Evolutionary conservation across 257 asterid species (phyloP).

Genomic region (Solanum rostratum): DNA sequence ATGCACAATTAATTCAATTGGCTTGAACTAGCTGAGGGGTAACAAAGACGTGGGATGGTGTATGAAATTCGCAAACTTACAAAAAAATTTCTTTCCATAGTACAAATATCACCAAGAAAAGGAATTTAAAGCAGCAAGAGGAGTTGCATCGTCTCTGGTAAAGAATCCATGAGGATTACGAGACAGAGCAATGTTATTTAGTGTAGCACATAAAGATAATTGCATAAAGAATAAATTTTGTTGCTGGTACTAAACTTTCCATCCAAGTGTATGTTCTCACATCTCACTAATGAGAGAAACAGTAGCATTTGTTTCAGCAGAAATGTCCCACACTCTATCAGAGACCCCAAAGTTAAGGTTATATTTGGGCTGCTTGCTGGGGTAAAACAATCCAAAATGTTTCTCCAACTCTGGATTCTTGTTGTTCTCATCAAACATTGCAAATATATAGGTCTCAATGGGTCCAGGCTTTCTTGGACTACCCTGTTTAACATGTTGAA

Average conservation of each 20-base stretch:
- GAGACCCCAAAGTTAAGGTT: background rate
- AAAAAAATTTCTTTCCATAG: background rate
- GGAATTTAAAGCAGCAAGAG: background rate
- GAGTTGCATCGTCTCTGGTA: background rate
- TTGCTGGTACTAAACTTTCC: background rate
- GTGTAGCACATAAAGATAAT: background rate
- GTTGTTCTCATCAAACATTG: background rate
- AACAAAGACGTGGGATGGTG: background rate
- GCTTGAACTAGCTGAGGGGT: background rate
- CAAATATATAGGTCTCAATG: conserved; percentile 5
- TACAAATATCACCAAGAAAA: background rate
- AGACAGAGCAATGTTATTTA: background rate
- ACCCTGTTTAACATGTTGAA: conserved; percentile 7
- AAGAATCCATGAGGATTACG: background rate
- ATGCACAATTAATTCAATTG: no score
- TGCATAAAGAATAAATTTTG: background rate
- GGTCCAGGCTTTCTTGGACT: conserved; percentile 6
- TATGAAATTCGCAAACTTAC: background rate
- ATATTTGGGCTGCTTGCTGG: background rate
- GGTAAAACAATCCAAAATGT: background rate
- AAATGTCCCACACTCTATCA: background rate
- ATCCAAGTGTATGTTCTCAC: background rate
- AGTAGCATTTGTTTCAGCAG: background rate
- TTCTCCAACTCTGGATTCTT: background rate
- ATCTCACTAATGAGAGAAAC: background rate